Evolutionary conservation across 306 rosid species (phyloP).

Genomic region (Rosa lucieae): DNA sequence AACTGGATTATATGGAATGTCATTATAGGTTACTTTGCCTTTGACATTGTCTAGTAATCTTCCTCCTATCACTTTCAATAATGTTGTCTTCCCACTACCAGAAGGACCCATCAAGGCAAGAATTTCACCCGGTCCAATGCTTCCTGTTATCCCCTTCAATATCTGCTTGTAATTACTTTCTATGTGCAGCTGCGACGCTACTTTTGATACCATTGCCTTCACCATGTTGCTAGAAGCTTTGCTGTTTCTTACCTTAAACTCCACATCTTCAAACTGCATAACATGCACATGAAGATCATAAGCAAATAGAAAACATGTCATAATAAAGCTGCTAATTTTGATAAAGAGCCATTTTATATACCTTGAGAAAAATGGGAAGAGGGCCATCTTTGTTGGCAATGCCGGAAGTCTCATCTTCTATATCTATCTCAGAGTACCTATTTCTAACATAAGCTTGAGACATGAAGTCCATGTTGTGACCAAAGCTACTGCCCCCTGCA

Average conservation of each 20-base stretch:
- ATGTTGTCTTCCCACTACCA: slow-evolving; percentile 94
- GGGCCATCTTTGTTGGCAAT: slow-evolving; percentile 48
- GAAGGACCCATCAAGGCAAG: slow-evolving; percentile 99
- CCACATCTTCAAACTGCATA: slow-evolving; percentile 92
- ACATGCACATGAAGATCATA: slow-evolving; percentile 2
- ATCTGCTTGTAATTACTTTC: slow-evolving; percentile 68
- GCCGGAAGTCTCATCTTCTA: slow-evolving; percentile 37
- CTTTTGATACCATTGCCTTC: slow-evolving; percentile 56
- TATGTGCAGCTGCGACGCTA: slow-evolving; percentile 41
- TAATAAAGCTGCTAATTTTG: neutral
- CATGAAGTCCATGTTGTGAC: slow-evolving; percentile 63
- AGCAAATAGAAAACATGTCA: neutral
- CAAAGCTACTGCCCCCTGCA: slow-evolving; percentile 61
- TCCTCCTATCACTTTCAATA: slow-evolving; percentile 84
- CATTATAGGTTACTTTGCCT: slow-evolving; percentile 80
- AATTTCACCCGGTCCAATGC: slow-evolving; percentile 91
- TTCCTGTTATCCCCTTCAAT: slow-evolving; percentile 85
- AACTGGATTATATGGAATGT: slow-evolving; percentile 58
- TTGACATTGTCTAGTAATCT: slow-evolving; percentile 67
- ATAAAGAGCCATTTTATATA: neutral
- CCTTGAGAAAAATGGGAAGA: slow-evolving; percentile 84
- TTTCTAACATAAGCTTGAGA: slow-evolving; percentile 53
- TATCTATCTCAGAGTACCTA: slow-evolving; percentile 66
- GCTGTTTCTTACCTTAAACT: slow-evolving; percentile 63
- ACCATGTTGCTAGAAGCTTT: slow-evolving; percentile 42